Evolutionary conservation across 495 filamentous ascomycete genomes (phyloP), one percentile per base, ranked within the genome.

Genomic region (Hyaloscypha bicolor): DNA sequence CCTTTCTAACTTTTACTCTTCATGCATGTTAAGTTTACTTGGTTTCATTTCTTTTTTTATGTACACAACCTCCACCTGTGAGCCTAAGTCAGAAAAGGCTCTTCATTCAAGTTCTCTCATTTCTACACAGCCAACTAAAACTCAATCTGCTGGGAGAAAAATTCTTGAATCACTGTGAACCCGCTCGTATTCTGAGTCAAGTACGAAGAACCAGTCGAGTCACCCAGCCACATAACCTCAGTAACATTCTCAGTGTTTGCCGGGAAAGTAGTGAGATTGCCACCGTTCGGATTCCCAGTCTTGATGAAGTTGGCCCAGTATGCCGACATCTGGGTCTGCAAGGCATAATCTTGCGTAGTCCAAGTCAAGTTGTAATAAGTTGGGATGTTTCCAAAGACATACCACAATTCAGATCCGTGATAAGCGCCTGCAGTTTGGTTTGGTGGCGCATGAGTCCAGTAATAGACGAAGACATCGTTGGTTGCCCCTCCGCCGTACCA

Each of bases 271-370:
- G 52, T 39, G 1, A 64, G 31, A 14, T 42, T 42, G 14, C 30
- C 30, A 22, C 51, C 62, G 33, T 64, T 64, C 22, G 62, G 62
- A 57, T 64, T 57, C 62, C 62, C 62, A n/a, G 62, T 64, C 51
- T 64, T 64, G 22, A 57, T 57, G 62, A 64, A 64, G 22, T 64
- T 64, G 48, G 62, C 51, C 62, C 62, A 64, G 53, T 64, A 64
- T 4, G n/a, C 32, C 2, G 30, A 33, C 51, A 64, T 57, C 51
- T 19, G 11, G 22, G 12, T 30, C 48, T 57, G 25, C 14, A 64
- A 55, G 51, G 62, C 53, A 30, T 56, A 56, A 45, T 64, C 62
- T 37, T 56, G 29, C 9, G 22, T 4, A 19, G 51, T 57, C 51
- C 51, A 57, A 19, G 48, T 42, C 4, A 6, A 33, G 51, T 56